Percentiles rank a stretch among this genome's conserved stretches.
phyloP scores from a whole-genome alignment of 2,329 filamentous ascomycete genomes.

The Botrytis tulipae region DNA sequence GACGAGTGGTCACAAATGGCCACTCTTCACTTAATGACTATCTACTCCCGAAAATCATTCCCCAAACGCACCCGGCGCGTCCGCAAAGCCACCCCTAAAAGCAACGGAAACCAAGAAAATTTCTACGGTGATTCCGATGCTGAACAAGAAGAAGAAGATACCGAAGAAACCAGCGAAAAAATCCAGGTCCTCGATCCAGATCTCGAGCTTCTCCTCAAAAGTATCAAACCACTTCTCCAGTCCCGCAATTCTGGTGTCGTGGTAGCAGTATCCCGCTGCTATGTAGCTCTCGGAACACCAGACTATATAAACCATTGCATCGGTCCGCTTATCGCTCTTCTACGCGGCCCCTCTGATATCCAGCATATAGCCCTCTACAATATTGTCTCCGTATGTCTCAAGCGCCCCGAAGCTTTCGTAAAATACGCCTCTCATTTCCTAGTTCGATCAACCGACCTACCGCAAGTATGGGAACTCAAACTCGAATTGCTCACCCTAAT shows the following conservation, averaged over 20 bases:
- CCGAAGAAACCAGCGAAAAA: constrained; percentile 48
- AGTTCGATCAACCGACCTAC: constrained; percentile 73
- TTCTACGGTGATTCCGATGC: constrained; percentile 74
- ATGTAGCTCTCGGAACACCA: constrained; percentile 76
- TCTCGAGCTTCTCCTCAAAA: constrained; percentile 74
- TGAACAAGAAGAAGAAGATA: constrained; percentile 38
- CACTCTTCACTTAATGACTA: constrained; percentile 74
- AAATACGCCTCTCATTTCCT: constrained; percentile 88
- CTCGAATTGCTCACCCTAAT: constrained; percentile 87
- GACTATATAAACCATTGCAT: constrained; percentile 73
- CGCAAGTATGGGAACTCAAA: constrained; percentile 86
- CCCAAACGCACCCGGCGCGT: constrained; percentile 63
- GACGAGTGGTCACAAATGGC: constrained; percentile 97
- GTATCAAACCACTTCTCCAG: constrained; percentile 80
- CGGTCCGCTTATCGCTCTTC: constrained; percentile 80
- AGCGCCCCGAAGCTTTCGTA: constrained; percentile 75
- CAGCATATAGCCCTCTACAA: constrained; percentile 90
- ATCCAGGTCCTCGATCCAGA: constrained; percentile 72
- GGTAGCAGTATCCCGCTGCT: constrained; percentile 80
- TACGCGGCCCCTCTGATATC: constrained; percentile 82
- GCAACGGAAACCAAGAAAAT: constrained; percentile 53
- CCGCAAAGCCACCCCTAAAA: constrained; percentile 42
- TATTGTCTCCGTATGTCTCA: constrained; percentile 86
- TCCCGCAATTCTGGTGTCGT: constrained; percentile 93
- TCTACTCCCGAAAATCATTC: constrained; percentile 86